These are phyloP conservation scores for Sungouiozyma intestinalis DNA, from an alignment of 805 yeast genomes.

Conservation along the genomic window DNA sequence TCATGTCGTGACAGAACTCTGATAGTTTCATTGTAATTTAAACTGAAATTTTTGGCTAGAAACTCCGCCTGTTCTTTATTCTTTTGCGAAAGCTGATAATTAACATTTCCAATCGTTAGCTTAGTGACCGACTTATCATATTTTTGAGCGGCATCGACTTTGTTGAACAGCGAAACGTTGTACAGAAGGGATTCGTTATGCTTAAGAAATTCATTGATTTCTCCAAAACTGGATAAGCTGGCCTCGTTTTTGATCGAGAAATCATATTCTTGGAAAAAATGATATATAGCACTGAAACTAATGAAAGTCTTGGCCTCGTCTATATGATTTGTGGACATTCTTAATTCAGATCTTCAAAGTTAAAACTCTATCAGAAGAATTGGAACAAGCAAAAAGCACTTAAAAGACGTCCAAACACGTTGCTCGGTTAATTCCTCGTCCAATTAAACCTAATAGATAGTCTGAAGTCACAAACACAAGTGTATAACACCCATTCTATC, in stretches of 20 bases:
- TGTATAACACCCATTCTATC: too few species aligned
- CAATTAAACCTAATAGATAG: too few species aligned
- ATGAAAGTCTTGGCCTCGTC: conserved; percentile 1
- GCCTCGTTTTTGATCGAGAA: neutral
- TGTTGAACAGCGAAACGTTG: conserved; percentile 7
- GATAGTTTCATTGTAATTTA: conserved; percentile 38
- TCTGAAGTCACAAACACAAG: too few species aligned
- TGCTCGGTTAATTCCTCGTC: too few species aligned
- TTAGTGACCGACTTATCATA: conserved; percentile 1
- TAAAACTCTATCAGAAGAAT: neutral
- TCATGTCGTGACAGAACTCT: conserved; percentile 31
- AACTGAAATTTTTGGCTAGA: conserved; percentile 30
- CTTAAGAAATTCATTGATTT: conserved; percentile 11
- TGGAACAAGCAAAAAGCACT: neutral
- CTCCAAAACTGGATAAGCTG: conserved; percentile 5
- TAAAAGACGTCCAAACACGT: too few species aligned
- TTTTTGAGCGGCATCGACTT: neutral
- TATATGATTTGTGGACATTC: neutral
- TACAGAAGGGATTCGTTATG: conserved; percentile 7
- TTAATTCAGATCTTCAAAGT: neutral
- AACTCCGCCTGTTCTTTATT: conserved; percentile 33
- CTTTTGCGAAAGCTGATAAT: conserved; percentile 29
- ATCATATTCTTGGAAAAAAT: neutral
- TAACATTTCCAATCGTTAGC: conserved; percentile 33
- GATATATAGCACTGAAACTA: neutral